Evolutionary conservation across 495 filamentous ascomycete genomes (phyloP), one percentile per base, ranked within the genome.

Genomic region (Elaphomyces granulatus): DNA sequence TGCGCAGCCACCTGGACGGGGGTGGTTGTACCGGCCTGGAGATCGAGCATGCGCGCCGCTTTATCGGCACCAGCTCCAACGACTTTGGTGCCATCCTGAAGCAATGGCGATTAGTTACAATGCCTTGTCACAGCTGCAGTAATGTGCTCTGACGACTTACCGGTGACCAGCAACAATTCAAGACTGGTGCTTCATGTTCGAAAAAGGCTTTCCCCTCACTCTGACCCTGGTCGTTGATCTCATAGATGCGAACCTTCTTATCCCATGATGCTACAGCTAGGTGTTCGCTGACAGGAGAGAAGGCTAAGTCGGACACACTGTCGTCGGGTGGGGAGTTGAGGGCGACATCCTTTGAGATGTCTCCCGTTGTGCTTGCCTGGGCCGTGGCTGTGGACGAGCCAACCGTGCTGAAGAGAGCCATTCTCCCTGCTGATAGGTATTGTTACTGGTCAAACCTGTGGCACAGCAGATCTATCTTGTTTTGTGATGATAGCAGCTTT

Each of bases 241-340:
- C 81, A 59, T 93, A 95, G 50, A 95, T 87, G 49, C 83, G 79
- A 46, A 93, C 83, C 49, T 83, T 87, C 58, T 87, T 92, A 53
- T 95, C 87, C 87, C 87, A 95, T 32, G 80, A 87, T 37, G 84
- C 70, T 30, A 90, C 80, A 20, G 87, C 87, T 12, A 94, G 63
- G 60, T 84, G 75, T 38, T 94, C 79, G 43, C 67, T 69, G 39
- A 69, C 63, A 0, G 83, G 76, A n/a, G 82, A 87, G 60, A 90
- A 95, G 26, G 69, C 63, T 44, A 95, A 58, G 49, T 87, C 81
- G 17, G 83, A 87, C 51, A 94, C 76, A 52, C 83, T 81, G 61
- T 95, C 87, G 36, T 82, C 75, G 10, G 87, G 90, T 10, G 81
- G 81, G 37, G 75, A 71, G 41, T 61, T 72, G 19, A 98, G 59